phyloP scores from a whole-genome alignment of 352 stramenopile genomes.

The Phytophthora pistaciae region DNA sequence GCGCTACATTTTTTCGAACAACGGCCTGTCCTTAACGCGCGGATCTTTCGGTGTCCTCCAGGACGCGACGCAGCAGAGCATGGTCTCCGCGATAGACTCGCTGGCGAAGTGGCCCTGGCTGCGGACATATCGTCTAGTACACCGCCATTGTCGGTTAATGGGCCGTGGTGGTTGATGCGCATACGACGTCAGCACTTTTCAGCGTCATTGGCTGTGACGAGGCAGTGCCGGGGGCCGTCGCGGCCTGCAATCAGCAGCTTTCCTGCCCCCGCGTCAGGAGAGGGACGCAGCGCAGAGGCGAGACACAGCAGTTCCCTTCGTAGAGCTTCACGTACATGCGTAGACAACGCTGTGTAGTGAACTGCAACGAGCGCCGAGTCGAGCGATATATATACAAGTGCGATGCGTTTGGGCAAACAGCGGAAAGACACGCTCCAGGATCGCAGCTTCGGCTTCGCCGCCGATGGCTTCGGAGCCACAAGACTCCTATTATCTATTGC shows the following conservation, averaged over 20 bases:
- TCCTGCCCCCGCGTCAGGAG: background rate
- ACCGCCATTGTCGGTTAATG: background rate
- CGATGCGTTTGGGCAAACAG: background rate
- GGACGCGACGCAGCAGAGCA: background rate
- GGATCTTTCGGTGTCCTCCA: background rate
- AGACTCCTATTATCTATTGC: too few relatives aligned
- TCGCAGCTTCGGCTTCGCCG: background rate
- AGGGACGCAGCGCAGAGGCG: background rate
- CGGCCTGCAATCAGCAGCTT: conserved; percentile 7
- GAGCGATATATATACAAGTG: background rate
- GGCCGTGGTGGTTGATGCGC: background rate
- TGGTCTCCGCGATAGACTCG: background rate
- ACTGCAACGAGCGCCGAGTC: background rate
- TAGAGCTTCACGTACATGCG: too few relatives aligned
- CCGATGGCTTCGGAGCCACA: background rate
- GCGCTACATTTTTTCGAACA: conserved; percentile 12
- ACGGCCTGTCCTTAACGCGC: background rate
- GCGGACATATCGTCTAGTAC: background rate
- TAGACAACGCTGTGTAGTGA: background rate
- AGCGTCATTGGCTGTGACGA: background rate
- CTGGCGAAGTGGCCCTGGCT: background rate
- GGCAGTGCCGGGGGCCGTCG: too few relatives aligned
- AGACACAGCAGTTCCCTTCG: background rate
- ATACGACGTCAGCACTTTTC: background rate
- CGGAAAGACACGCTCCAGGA: background rate